These are phyloP conservation scores for Plasmopara halstedii DNA, from an alignment of 352 stramenopile species.

Conservation along the genomic window DNA sequence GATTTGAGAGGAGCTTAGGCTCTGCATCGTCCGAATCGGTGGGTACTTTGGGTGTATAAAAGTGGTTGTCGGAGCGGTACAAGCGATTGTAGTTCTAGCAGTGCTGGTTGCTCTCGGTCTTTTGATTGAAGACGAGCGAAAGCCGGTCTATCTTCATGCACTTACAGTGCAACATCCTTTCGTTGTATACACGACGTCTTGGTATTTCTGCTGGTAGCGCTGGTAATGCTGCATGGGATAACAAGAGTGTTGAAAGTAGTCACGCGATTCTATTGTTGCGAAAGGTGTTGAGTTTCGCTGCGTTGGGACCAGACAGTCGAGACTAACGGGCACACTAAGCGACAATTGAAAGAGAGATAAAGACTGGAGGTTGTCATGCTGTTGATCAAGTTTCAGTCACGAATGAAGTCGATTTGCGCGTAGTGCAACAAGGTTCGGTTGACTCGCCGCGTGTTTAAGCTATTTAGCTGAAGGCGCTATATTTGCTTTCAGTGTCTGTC, in stretches of 20 bases:
- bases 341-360: conserved; percentile 18
- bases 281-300: too few relatives aligned
- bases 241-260: conserved; percentile 32
- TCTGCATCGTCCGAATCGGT: too few relatives aligned
- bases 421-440: conserved; percentile 9
- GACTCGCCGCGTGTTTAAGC: conserved; percentile 2
- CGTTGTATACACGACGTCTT: too few relatives aligned
- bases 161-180: too few relatives aligned
- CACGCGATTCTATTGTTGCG: conserved; percentile 56
- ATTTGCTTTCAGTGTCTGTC: conserved; percentile 20
- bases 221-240: conserved; percentile 36
- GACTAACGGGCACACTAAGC: conserved; percentile 2
- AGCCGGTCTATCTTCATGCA: too few relatives aligned
- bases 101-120: too few relatives aligned
- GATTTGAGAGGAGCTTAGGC: too few relatives aligned
- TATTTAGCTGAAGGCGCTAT: conserved; percentile 9
- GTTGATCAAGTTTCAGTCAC: conserved; percentile 4
- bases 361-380: neutral
- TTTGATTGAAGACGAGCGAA: too few relatives aligned
- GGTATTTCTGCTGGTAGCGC: too few relatives aligned
- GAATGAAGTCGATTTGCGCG: conserved; percentile 1
- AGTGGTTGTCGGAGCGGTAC: too few relatives aligned
- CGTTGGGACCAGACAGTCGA: conserved; percentile 16
- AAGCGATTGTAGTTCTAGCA: too few relatives aligned
- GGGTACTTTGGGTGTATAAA: too few relatives aligned